Base-by-base conservation (phyloP, 768 basidiomycete species). In the Termitomyces sp. region DNA sequence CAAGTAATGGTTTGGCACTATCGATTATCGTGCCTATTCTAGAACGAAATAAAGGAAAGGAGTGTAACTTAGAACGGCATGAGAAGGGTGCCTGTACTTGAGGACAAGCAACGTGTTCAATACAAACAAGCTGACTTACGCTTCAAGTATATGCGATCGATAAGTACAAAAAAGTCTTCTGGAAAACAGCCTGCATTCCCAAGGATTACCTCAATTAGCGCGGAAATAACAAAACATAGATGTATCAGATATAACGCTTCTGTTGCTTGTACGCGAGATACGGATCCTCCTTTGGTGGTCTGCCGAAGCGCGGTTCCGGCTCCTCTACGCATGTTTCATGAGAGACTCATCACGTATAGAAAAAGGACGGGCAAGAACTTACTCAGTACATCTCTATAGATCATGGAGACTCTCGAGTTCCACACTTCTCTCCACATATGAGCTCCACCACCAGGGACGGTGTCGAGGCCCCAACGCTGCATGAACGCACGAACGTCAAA, bases 371-470 rank as follows among this genome's bases (percentile, higher is more conserved):
- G n/a, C 19, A 48, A 42, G 19, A 27, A 83, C 90, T 72, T 66
- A 89, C 92, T 77, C 58, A 93, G 72, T 34, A 86, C 71, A 60
- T 84, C 78, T 58, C 65, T 64, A 72, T 93, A 90, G 56, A 94
- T 84, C 63, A 62, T 66, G 9, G 75, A 77, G 14, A 91, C 89
- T 9, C 76, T 71, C 61, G 79, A 72, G 62, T 84, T 77, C 91
- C 91, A 94, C 40, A 84, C 76, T 61, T 83, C 83, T 65, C 93
- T 78, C 83, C 86, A 95, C 86, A 94, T 91, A 68, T 89, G 86
- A 5, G 77, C 84, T 6, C 89, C 93, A 19, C 88, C 89, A 35
- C 89, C 87, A 35, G 68, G 66, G 28, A 72, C 72, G 21, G 70
- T 76, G 64, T 83, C 75, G 50, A 90, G 66, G 39, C 75, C 76